Conservation (phyloP, 345 rosid species). For the Acer saccharum region DNA sequence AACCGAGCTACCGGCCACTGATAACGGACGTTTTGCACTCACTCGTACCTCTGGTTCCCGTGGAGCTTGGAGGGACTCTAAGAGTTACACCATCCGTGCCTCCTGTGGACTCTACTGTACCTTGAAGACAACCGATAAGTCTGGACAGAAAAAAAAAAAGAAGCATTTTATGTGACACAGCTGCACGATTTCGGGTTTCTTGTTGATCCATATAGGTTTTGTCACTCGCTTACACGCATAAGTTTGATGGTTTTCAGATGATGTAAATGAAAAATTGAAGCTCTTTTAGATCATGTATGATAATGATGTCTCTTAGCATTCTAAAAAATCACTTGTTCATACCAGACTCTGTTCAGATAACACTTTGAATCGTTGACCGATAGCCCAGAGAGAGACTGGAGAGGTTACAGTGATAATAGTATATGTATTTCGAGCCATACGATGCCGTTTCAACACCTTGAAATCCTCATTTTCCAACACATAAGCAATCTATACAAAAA, state of each 20-base stretch:
- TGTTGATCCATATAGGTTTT: neutral
- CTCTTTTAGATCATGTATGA: neutral
- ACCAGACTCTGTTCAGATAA: neutral
- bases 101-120: neutral
- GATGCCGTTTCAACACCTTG: too few relatives aligned
- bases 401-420: too few relatives aligned
- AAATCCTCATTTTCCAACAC: too few relatives aligned
- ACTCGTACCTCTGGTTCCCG: slow-evolving; percentile 76
- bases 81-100: slow-evolving; percentile 36
- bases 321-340: slow-evolving; percentile 19
- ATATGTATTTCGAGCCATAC: too few relatives aligned
- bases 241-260: neutral
- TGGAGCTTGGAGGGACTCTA: slow-evolving; percentile 88
- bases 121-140: neutral
- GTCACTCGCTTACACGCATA: neutral
- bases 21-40: slow-evolving; percentile 90
- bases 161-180: neutral
- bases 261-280: slow-evolving; percentile 29
- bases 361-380: too few relatives aligned
- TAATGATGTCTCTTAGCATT: neutral
- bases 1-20: slow-evolving; percentile 88
- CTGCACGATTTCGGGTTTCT: neutral
- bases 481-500: neutral
- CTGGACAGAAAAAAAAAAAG: neutral
- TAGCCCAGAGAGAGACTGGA: too few relatives aligned